Evolutionary conservation across 2,329 filamentous ascomycete species (phyloP), one percentile per base, ranked within the genome.

Genomic region (Scortechinia acanthostroma): DNA sequence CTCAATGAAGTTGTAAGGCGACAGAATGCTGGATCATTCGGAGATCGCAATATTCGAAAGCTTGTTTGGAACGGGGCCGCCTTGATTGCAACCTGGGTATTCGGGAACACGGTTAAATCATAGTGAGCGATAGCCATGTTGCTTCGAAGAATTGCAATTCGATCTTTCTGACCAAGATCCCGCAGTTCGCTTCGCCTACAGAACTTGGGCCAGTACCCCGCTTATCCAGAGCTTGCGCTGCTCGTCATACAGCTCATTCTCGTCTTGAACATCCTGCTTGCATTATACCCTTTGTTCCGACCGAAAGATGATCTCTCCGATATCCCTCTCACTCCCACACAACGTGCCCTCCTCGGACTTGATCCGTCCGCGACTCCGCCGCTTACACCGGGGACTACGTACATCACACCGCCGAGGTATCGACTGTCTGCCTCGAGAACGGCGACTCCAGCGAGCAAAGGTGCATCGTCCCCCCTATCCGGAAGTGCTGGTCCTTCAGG

Each of bases 301-400:
- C 35, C 10, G 17, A 40, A 40, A 17, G 35, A 40, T 19, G 35
- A 40, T 17, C 35, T 40, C 35, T 10, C 17, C 35, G 35, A 40
- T 19, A 40, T 40, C 17, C 35, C 35, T 40, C 35, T 40, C 6
- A 40, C 35, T 19, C 35, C 35, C 17, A 40, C 35, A 10, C 35
- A 40, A 17, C 35, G 35, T 6, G 6, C 35, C 14, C 35, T 40
- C 17, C 17, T 40, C 13, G 35, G 35, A 19, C 17, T 40, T 13
- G 35, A 40, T 19, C 35, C 35, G 14, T 13, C 10, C 35, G 17
- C 35, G 6, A 10, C 35, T 6, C 35, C 6, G 14, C 35, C 6
- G 14, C 10, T 19, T 10, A 10, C 35, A 40, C 35, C 35, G 17
- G 17, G 35, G 6, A 40, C 10, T 19, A 19, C 35, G 13, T 40